Evolutionary conservation across 108 stramenopile species (phyloP).

Genomic region (Chaetoceros muelleri): DNA sequence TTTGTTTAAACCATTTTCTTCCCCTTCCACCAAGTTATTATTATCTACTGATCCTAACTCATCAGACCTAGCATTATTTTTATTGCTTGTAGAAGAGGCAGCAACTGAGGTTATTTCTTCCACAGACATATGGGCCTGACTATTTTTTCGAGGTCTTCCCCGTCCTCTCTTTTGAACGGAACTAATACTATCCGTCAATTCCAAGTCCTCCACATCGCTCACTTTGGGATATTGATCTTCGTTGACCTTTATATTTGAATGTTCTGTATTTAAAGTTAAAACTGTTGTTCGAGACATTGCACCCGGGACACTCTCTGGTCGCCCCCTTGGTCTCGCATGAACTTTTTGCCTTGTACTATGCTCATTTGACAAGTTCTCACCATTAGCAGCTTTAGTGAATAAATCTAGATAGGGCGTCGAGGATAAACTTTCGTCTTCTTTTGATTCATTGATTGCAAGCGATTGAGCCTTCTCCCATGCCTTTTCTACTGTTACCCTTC

Average conservation of each 20-base stretch:
- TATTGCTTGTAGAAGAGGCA: no score
- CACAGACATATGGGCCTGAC: background rate
- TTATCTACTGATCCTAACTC: no score
- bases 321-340: conserved; percentile 19
- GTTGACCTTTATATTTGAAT: no score
- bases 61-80: no score
- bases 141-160: background rate
- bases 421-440: background rate
- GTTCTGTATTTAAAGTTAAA: no score
- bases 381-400: background rate
- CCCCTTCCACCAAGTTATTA: no score
- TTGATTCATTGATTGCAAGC: background rate
- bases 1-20: background rate
- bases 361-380: background rate
- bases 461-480: background rate
- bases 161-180: background rate
- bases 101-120: background rate
- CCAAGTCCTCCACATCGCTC: background rate
- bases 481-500: background rate
- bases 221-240: no score
- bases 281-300: conserved; percentile 19
- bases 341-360: background rate
- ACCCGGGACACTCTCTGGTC: conserved; percentile 38
- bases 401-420: background rate
- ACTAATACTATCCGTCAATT: background rate